Conservation (phyloP, 495 filamentous ascomycete species). For the Elasticomyces elasticus region DNA sequence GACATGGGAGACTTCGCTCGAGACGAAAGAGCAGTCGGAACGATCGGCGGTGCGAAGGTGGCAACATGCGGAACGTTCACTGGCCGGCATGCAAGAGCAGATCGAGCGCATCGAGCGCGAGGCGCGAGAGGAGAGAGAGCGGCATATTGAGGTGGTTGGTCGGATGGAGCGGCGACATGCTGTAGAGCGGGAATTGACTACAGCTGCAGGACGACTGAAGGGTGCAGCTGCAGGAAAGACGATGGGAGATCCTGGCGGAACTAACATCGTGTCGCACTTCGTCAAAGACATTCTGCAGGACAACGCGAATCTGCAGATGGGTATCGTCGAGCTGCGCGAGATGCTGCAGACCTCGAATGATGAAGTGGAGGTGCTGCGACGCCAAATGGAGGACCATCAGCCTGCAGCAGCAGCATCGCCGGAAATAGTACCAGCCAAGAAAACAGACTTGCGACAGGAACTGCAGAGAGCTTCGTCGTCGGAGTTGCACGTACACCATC, state of each 20-base stretch:
- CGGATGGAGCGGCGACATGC: conserved; percentile 67
- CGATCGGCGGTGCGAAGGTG: conserved; percentile 68
- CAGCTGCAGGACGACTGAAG: conserved; percentile 65
- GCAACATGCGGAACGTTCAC: conserved; percentile 66
- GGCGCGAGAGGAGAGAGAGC: conserved; percentile 67
- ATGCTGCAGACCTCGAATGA: conserved; percentile 89
- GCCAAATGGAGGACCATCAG: conserved; percentile 74
- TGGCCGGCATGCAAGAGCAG: conserved; percentile 69
- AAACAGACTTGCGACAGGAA: conserved; percentile 51
- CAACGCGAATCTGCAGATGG: conserved; percentile 84
- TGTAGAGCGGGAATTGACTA: conserved; percentile 62
- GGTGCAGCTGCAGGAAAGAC: conserved; percentile 59
- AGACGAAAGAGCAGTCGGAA: conserved; percentile 56
- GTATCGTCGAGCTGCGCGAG: conserved; percentile 80
- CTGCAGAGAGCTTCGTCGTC: conserved; percentile 43
- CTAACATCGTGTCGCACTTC: conserved; percentile 75
- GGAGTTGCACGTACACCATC: conserved; percentile 83
- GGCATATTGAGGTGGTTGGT: conserved; percentile 68
- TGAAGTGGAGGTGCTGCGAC: conserved; percentile 75
- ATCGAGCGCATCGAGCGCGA: conserved; percentile 83
- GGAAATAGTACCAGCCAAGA: conserved; percentile 32
- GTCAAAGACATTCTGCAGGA: conserved; percentile 93
- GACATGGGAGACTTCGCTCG: conserved; percentile 55
- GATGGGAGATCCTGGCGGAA: conserved; percentile 31
- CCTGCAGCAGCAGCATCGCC: conserved; percentile 45